Evolutionary conservation across 164 flowering plant species (phyloP), one percentile per base, ranked within the genome.

Genomic region (Stephania japonica): DNA sequence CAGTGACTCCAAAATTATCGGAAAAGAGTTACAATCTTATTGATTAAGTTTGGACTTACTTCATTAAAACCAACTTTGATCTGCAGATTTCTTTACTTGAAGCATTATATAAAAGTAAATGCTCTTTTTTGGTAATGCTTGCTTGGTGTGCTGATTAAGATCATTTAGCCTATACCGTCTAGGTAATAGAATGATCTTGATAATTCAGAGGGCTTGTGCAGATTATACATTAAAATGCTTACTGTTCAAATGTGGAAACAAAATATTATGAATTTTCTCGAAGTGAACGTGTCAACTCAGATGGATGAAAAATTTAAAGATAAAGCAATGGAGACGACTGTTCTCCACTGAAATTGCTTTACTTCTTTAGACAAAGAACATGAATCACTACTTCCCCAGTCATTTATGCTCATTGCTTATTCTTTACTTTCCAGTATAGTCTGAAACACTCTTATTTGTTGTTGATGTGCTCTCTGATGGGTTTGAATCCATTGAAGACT

Each of bases 401-500:
- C 56, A 21, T n/a, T 68, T 42, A 21, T 23, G 61, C 23, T 69
- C 67, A 26, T 25, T 8, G 13, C 12, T 24, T 47, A 25, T 27
- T 41, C 67, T 50, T 44, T 73, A 74, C 42, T 69, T 83, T 21
- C 79, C 83, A 65, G 70, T 73, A 67, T 72, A 75, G 70, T 85
- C 81, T 61, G 83, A 38, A 53, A 5, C 73, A 56, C 77, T 77
- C 47, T 86, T 86, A 59, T 74, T 71, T 19, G 77, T 65, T 18
- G 68, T 61, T 50, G 77, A 75, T 42, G 59, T 61, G 75, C 78
- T 71, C 9, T 82, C 82, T 10, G 84, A 78, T 38, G 76, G 80
- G 76, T 84, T 82, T 7, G 86, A 81, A 73, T 86, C 91, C 50
- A 74, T 77, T 26, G 91, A 84, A 42, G 87, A 85, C 42, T 87